phyloP scores from a whole-genome alignment of 2,329 filamentous ascomycete genomes.

The Curvularia eragrostidis region DNA sequence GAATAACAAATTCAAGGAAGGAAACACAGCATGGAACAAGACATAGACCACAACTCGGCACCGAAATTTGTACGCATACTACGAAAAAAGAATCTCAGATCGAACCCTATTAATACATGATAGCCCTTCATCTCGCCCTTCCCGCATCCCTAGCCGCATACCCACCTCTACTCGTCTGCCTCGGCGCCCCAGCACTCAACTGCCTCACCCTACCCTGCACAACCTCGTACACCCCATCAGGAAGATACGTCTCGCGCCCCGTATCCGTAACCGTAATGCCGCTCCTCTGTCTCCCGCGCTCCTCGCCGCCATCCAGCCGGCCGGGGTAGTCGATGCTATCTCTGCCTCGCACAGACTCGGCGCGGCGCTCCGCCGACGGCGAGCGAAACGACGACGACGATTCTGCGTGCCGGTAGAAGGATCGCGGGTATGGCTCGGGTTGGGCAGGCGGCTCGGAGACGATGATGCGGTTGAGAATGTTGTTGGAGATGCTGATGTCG shows the following conservation, averaged over 20 bases:
- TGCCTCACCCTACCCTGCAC: slow-evolving; percentile 13
- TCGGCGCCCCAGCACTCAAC: slow-evolving; percentile 1
- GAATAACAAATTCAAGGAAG: background rate
- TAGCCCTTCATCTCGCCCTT: slow-evolving; percentile 1
- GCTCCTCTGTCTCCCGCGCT: background rate
- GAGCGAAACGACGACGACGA: background rate
- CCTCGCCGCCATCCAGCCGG: background rate
- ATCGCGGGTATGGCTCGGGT: background rate
- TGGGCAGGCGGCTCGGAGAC: background rate
- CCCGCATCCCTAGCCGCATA: slow-evolving; percentile 10
- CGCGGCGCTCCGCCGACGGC: background rate
- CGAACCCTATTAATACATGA: background rate
- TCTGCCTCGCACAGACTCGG: background rate
- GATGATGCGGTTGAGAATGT: slow-evolving; percentile 4
- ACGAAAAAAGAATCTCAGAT: too few relatives aligned
- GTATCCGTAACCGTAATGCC: background rate
- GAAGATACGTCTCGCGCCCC: slow-evolving; percentile 9
- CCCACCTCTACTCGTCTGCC: background rate
- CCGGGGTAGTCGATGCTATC: slow-evolving; percentile 5
- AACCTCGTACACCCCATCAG: slow-evolving; percentile 16
- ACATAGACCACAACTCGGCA: background rate
- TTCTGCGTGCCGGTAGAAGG: background rate
- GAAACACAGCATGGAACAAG: background rate
- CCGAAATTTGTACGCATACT: background rate
- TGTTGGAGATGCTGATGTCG: background rate